Base-by-base conservation (phyloP, 805 yeast species). In the Saturnispora ahearnii region DNA sequence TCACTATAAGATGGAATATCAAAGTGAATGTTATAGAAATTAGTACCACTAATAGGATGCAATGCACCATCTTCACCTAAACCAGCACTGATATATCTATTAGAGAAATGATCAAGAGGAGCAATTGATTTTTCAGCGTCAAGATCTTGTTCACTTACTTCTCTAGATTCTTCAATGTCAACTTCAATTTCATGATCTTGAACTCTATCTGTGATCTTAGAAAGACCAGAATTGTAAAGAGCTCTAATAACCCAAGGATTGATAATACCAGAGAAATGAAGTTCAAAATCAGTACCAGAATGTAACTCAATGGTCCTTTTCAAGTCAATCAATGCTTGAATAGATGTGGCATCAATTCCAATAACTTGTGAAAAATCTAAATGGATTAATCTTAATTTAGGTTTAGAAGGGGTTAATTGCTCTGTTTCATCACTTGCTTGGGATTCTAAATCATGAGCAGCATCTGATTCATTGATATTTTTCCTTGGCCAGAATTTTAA, bases 231-330 rank as follows among this genome's bases (percentile, higher is more conserved):
- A 57, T 79, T 77, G 41, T 84, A 62, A 56, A 90, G 74, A 5
- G 84, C 84, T 61, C 91, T 77, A 59, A 87, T 80, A 49, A 86
- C 78, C 97, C 97, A 90, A 9, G 91, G 90, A 50, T 85, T 81
- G 42, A 85, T 68, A 31, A 90, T 79, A 26, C 96, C 95, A 10
- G 86, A 78, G 64, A 90, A 89, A 67, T 90, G 97, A 69, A 83
- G 82, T 66, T 90, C 96, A 51, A 88, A 90, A 57, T 84, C 88
- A 51, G 84, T 72, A 62, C 87, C 90, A 15, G 93, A 84, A 60
- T 85, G 87, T 50, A 71, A 74, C 65, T 81, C 80, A 44, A 88
- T 65, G 13, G 88, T 81, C 57, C 81, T 82, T 55, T 84, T 75
- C 58, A 87, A 71, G 63, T 90, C 97, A 45, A 82, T 79, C 50